These are phyloP conservation scores for Cladosporium sphaerospermum DNA, from an alignment of 2,329 filamentous ascomycete species.

Conservation along the genomic window DNA sequence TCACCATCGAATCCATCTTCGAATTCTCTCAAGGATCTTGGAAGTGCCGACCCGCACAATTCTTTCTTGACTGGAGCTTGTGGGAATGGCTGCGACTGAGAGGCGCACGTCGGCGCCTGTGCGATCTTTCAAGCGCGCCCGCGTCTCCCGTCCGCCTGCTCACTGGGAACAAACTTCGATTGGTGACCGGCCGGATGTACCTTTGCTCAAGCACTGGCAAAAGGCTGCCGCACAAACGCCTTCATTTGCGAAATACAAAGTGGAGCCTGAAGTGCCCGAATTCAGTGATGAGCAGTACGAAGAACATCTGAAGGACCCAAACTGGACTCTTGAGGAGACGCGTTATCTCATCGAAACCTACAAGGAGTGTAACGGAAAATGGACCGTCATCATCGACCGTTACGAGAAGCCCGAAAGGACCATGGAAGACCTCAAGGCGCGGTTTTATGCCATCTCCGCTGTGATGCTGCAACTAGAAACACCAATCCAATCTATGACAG, in stretches of 20 bases:
- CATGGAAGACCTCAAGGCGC: constrained; percentile 84
- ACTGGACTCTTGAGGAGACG: constrained; percentile 91
- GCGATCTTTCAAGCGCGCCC: constrained; percentile 12
- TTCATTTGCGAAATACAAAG: constrained; percentile 78
- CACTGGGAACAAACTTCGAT: constrained; percentile 11
- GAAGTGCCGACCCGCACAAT: background rate
- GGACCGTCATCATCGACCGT: constrained; percentile 86
- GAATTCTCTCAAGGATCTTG: background rate
- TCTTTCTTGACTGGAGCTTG: background rate
- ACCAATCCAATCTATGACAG: constrained; percentile 79
- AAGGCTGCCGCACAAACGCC: constrained; percentile 7
- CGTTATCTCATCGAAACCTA: constrained; percentile 78
- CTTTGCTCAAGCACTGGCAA: constrained; percentile 11
- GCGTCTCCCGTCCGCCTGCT: constrained; percentile 12
- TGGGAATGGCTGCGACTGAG: constrained; percentile 7
- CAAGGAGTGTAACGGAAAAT: constrained; percentile 76
- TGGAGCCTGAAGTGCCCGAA: constrained; percentile 67
- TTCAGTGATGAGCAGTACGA: constrained; percentile 88
- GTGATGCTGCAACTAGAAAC: constrained; percentile 76
- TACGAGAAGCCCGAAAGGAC: constrained; percentile 56
- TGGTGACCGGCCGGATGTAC: constrained; percentile 9
- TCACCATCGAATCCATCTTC: background rate
- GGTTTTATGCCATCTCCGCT: constrained; percentile 82
- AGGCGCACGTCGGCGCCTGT: constrained; percentile 10
- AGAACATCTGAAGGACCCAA: constrained; percentile 61